Evolutionary conservation across 2,329 filamentous ascomycete species (phyloP), one percentile per base, ranked within the genome.

Genomic region (Stagonosporopsis vannaccii): DNA sequence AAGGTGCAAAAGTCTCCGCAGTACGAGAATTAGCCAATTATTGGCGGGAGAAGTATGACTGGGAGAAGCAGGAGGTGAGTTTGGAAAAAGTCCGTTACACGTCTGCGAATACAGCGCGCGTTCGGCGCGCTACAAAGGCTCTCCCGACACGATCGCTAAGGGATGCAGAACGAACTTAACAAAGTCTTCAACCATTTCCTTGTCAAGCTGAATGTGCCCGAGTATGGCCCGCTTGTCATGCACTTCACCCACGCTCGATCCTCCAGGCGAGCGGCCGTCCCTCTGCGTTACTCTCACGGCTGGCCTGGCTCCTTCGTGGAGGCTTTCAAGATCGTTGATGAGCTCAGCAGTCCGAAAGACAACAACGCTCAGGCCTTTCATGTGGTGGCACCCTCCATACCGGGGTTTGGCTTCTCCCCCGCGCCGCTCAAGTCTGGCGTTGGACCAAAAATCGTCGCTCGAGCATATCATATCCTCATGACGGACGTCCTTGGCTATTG

Each of bases 301-400:
- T 90, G 86, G 84, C 89, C 89, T 0, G 89, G 89, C 1, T 87
- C 84, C 61, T 90, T 90, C 67, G 70, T 88, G 42, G 88, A 91
- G 74, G 86, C 85, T 2, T 73, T 77, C 23, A 90, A 89, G 66
- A 76, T 90, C 37, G 76, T 92, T 0, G 69, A 75, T 2, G 62
- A 80, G 2, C 71, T 85, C 11, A 45, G 53, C 39, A 43, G 56
- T 15, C 59, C 60, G 15, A 67, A 71, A 13, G 65, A 63, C 17
- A 65, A 69, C 6, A 67, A 63, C 8, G 74, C 74, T 15, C 81
- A 83, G 0, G 75, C 78, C 2, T 85, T 85, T 66, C 75, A 84
- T 60, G 71, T 85, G 28, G 77, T 85, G 0, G 83, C 78, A 0
- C 82, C 81, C 1, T 83, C 80, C 2, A 68, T 85, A 23, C 83